phyloP scores from a whole-genome alignment of 2,329 filamentous ascomycete genomes.

The Arthroderma uncinatum region DNA sequence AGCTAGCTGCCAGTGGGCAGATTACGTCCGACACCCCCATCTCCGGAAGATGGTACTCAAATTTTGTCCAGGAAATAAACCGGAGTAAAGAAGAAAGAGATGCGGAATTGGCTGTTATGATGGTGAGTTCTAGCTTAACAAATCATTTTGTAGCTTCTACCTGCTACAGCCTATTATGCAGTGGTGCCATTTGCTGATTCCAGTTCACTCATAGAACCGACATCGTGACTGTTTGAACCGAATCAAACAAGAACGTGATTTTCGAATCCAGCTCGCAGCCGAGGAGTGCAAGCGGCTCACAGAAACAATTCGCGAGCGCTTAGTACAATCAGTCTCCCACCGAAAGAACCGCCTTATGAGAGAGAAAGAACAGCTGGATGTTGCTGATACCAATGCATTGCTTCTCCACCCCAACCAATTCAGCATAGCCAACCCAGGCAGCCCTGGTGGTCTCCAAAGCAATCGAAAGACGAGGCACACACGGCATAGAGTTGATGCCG shows the following conservation, averaged over 20 bases:
- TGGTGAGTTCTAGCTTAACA: conserved; percentile 46
- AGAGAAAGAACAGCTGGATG: conserved; percentile 57
- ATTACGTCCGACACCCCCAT: conserved; percentile 58
- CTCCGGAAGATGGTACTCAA: conserved; percentile 69
- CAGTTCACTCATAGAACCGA: conserved; percentile 38
- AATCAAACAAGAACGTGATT: conserved; percentile 46
- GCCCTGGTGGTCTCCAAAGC: conserved; percentile 48
- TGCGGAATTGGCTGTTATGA: conserved; percentile 66
- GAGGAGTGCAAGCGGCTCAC: conserved; percentile 52
- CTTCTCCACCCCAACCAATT: conserved; percentile 56
- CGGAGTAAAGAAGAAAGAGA: conserved; percentile 80
- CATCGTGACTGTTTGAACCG: conserved; percentile 46
- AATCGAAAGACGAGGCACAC: conserved; percentile 54
- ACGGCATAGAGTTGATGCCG: conserved; percentile 44
- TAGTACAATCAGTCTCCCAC: conserved; percentile 47
- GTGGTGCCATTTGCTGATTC: neutral
- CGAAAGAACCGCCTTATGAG: conserved; percentile 48
- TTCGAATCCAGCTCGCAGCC: conserved; percentile 50
- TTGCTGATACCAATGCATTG: conserved; percentile 54
- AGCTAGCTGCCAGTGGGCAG: conserved; percentile 45
- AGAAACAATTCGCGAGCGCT: conserved; percentile 49
- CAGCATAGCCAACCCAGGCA: conserved; percentile 53
- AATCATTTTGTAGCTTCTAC: neutral
- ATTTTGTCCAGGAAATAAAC: conserved; percentile 78
- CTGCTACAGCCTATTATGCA: neutral